Evolutionary conservation across 1,139 yeast genomes (phyloP), one percentile per base, ranked within the genome.

Genomic region (Saccharomyces hybrid): DNA sequence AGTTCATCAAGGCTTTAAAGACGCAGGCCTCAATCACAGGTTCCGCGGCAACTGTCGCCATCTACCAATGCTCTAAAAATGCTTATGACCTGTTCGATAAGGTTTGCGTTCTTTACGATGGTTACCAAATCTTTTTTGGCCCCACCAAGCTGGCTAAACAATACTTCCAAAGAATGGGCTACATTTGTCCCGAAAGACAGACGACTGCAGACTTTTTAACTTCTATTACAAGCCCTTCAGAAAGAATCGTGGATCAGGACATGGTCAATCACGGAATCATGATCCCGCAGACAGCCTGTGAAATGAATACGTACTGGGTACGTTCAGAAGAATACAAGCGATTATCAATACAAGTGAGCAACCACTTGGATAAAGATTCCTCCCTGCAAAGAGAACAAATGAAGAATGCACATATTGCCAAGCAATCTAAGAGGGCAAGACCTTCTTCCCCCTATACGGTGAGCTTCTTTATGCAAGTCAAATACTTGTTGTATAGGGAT

Each of bases 21-120:
- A 78, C 83, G 4, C 75, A 82, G 27, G 86, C 95, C 3, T 73
- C 78, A 41, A 71, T 86, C 53, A 72, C 81, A 55, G 78, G 78
- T 29, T 75, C 81, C 12, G 78, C 91, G 26, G 82, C 89, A 1
- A 73, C 86, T 51, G 86, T 88, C 58, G 89, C 95, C 28, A 83
- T 87, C 56, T 88, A 88, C 70, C 95, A 88, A 73, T 88, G 90
- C 61, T 83, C 88, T 46, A 88, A 85, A 72, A 85, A 81, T 65
- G 86, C 86, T 3, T 76, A 76, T 59, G 74, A 75, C 55, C 67
- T 71, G 42, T 76, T 76, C 60, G 79, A 76, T 61, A 76, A 75
- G 56, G 79, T 75, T 5, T 70, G 75, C 12, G 73, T 76, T 11
- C 66, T 76, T 51, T 76, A 77, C 57, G 66, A 68, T 49, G 81